Percentiles rank a stretch among this genome's conserved stretches.
Conservation (phyloP, 352 stramenopile species). For the Globisporangium nunn region DNA sequence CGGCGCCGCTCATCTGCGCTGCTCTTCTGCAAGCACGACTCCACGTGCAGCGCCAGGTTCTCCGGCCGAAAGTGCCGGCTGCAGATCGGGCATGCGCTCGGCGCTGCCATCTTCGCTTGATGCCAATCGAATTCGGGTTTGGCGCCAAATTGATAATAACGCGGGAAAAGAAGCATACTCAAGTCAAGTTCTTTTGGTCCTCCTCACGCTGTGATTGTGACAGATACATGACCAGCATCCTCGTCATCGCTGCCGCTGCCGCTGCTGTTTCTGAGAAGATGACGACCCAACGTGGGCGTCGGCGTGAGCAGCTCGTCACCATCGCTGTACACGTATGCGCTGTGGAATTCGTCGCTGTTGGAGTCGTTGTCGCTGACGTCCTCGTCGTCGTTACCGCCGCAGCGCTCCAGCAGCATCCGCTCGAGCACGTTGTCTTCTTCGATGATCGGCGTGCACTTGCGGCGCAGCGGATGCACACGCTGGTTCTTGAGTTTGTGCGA, state of each 20-base stretch:
- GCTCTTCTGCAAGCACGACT: constrained; percentile 40
- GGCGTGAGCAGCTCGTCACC: background rate
- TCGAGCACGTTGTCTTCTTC: constrained; percentile 13
- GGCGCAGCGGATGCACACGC: background rate
- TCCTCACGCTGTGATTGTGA: background rate
- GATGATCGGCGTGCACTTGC: constrained; percentile 5
- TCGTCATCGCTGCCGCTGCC: background rate
- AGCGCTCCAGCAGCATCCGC: constrained; percentile 3
- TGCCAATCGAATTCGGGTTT: background rate
- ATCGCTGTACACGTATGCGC: background rate
- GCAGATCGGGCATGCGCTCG: constrained; percentile 63
- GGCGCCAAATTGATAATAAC: background rate
- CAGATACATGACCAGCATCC: background rate
- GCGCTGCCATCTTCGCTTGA: constrained; percentile 21
- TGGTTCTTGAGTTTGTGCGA: background rate
- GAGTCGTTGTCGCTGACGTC: background rate
- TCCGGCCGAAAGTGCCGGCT: constrained; percentile 64
- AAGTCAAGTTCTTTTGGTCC: background rate
- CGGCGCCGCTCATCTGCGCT: constrained; percentile 20
- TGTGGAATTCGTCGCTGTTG: background rate
- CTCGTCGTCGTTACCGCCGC: background rate
- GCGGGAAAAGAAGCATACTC: too few relatives aligned
- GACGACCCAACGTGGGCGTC: background rate
- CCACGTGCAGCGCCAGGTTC: constrained; percentile 70
- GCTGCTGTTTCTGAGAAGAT: background rate